A percentile compares a stretch with the other conserved stretches of the same genome.
phyloP scores from a whole-genome alignment of 805 yeast genomes.

The Metschnikowia koreensis region DNA sequence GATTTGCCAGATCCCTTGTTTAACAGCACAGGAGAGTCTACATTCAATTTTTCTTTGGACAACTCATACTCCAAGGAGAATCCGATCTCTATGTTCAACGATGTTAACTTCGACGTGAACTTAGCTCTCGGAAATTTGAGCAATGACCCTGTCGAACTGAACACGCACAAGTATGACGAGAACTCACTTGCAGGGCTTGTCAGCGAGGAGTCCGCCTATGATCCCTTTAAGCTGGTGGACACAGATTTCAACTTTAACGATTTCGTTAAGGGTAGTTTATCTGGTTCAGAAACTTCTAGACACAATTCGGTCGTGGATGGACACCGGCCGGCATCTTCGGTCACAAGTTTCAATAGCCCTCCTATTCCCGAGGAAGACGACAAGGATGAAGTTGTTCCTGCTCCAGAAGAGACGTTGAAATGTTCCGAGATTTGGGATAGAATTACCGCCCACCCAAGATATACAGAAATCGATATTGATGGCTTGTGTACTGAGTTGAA shows the following conservation, averaged over 20 bases:
- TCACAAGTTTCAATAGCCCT: constrained; percentile 19
- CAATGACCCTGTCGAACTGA: constrained; percentile 13
- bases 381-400: constrained; percentile 54
- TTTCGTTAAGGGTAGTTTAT: constrained; percentile 32
- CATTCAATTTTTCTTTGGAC: constrained; percentile 10
- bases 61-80: constrained; percentile 24
- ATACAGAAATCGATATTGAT: constrained; percentile 90
- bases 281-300: constrained; percentile 22
- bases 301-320: constrained; percentile 16
- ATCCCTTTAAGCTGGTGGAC: constrained; percentile 41
- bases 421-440: constrained; percentile 98
- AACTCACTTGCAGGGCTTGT: constrained; percentile 46
- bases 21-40: constrained; percentile 5
- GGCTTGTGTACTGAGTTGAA: constrained; percentile 88
- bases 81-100: constrained; percentile 48
- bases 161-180: constrained; percentile 18
- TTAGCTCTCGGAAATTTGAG: constrained; percentile 44
- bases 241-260: constrained; percentile 39
- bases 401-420: constrained; percentile 56
- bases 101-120: constrained; percentile 51
- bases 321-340: constrained; percentile 15
- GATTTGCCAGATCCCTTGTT: constrained; percentile 22
- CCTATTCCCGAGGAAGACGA: constrained; percentile 18
- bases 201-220: constrained; percentile 57
- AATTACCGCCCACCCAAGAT: constrained; percentile 89